These are phyloP conservation scores for Gossypium laxum DNA, from an alignment of 441 rosid species.

Conservation along the genomic window DNA sequence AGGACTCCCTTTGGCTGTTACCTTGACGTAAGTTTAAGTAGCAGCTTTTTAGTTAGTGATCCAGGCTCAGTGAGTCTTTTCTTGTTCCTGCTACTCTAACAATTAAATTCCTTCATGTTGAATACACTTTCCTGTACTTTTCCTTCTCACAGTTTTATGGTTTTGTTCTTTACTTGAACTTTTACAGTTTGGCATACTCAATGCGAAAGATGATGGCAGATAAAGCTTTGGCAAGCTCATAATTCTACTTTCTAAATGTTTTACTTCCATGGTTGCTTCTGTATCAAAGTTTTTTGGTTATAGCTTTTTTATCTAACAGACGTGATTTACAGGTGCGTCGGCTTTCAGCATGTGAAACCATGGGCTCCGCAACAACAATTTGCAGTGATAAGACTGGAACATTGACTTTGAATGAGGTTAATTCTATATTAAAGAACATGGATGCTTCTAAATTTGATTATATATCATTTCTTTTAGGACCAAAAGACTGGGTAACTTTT, in stretches of 20 bases:
- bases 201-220: conserved; percentile 97
- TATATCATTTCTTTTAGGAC: neutral
- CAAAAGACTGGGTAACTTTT: neutral
- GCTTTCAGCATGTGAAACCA: conserved; percentile 92
- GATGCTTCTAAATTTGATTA: neutral
- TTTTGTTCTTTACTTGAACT: conserved; percentile 6
- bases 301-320: conserved; percentile 18
- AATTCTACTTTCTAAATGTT: conserved; percentile 12
- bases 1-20: conserved; percentile 97
- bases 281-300: conserved; percentile 12
- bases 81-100: conserved; percentile 1
- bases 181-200: conserved; percentile 75
- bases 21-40: conserved; percentile 67
- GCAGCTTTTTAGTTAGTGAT: neutral
- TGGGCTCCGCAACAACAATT: conserved; percentile 96
- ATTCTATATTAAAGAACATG: conserved; percentile 12
- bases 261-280: conserved; percentile 1
- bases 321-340: conserved; percentile 65
- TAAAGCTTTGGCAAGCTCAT: conserved; percentile 68
- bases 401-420: conserved; percentile 76
- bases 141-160: neutral
- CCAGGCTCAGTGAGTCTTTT: neutral
- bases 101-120: conserved; percentile 11
- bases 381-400: conserved; percentile 97
- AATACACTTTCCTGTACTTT: neutral